Conservation (phyloP, 331 rosid species). For the Acacia concinna region DNA sequence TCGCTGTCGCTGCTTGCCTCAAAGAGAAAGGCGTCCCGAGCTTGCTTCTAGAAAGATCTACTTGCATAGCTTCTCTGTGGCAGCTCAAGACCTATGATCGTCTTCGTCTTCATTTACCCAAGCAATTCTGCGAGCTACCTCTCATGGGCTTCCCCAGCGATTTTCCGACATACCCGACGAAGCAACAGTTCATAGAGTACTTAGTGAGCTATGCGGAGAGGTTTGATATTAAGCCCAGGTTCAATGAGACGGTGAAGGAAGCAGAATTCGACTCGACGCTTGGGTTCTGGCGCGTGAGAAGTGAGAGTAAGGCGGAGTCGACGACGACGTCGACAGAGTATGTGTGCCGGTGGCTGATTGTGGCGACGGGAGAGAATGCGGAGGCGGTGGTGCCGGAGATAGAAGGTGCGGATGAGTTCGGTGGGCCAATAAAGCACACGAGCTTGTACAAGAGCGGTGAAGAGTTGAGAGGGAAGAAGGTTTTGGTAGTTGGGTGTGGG, state of each 20-base stretch:
- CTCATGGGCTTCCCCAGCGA: constrained; percentile 57
- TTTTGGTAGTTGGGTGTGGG: constrained; percentile 97
- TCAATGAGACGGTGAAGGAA: constrained; percentile 56
- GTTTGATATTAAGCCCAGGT: constrained; percentile 58
- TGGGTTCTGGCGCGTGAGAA: constrained; percentile 67
- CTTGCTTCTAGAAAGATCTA: constrained; percentile 73
- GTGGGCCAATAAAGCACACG: constrained; percentile 59
- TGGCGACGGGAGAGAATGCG: constrained; percentile 97
- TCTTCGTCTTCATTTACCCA: constrained; percentile 76
- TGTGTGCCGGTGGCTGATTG: constrained; percentile 78
- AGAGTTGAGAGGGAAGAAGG: constrained; percentile 62
- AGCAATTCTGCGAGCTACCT: constrained; percentile 92
- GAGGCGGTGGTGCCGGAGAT: constrained; percentile 80
- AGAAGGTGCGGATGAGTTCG: constrained; percentile 65
- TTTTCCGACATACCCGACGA: constrained; percentile 88
- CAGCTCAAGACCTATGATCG: constrained; percentile 90
- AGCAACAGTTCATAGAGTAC: constrained; percentile 72
- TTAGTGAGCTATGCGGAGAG: constrained; percentile 56
- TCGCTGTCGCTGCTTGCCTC: constrained; percentile 85
- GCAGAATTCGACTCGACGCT: constrained; percentile 62
- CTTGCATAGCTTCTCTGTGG: constrained; percentile 94
- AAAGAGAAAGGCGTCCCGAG: constrained; percentile 50
- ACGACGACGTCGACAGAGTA: constrained; percentile 45
- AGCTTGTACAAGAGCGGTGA: constrained; percentile 77
- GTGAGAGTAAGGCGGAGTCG: not conserved